Evolutionary conservation across 2,329 filamentous ascomycete genomes (phyloP).

Genomic region (Alternaria brassicae): DNA sequence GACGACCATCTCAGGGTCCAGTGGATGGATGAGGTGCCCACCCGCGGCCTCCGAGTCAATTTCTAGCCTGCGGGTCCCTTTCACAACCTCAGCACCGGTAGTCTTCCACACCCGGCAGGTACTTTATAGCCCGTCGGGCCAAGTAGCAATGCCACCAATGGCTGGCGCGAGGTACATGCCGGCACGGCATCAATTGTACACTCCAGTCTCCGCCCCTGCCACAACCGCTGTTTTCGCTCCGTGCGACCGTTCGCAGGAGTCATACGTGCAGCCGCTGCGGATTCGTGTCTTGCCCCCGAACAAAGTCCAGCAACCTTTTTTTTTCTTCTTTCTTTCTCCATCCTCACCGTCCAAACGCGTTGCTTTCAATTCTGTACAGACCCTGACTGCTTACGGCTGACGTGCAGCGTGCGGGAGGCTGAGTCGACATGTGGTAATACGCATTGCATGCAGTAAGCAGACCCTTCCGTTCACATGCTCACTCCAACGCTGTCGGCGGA

Average conservation of each 20-base stretch:
- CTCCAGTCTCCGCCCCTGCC: too few species aligned
- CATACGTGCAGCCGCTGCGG: constrained; percentile 13
- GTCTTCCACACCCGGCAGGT: constrained; percentile 1
- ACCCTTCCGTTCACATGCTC: constrained; percentile 26
- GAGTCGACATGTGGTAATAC: constrained; percentile 36
- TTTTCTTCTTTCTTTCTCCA: too few species aligned
- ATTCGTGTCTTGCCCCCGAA: constrained; percentile 2
- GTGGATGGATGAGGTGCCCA: constrained; percentile 1
- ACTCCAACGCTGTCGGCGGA: background rate
- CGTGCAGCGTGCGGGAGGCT: constrained; percentile 32
- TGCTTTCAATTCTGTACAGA: constrained; percentile 5
- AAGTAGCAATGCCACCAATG: constrained; percentile 7
- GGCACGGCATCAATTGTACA: constrained; percentile 5
- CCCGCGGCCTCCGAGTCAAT: constrained; percentile 30
- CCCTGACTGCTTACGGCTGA: constrained; percentile 23
- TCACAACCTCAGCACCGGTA: constrained; percentile 11
- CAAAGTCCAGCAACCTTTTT: constrained; percentile 10
- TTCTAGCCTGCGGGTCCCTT: constrained; percentile 35
- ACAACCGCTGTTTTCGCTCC: constrained; percentile 4
- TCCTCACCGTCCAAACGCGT: constrained; percentile 2
- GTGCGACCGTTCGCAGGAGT: background rate
- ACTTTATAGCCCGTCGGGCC: background rate
- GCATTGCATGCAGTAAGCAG: constrained; percentile 42
- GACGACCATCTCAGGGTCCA: constrained; percentile 38
- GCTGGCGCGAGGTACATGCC: constrained; percentile 6